These are phyloP conservation scores for Zelopaecilomyces penicillatus DNA, from an alignment of 2,329 filamentous ascomycete species.

Conservation along the genomic window DNA sequence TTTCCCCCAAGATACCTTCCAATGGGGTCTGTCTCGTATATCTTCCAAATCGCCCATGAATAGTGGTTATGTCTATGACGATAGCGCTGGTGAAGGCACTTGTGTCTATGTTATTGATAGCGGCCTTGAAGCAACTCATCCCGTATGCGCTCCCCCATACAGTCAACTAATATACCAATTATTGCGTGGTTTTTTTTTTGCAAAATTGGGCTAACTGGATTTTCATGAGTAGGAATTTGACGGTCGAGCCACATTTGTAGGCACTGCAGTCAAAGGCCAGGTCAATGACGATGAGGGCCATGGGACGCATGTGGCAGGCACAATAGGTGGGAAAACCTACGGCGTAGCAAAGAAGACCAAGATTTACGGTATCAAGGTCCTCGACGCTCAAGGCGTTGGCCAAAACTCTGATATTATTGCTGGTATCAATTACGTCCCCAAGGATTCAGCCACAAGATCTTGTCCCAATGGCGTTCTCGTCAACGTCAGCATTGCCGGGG, in stretches of 20 bases:
- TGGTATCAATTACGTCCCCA: constrained; percentile 49
- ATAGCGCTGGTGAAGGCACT: constrained; percentile 43
- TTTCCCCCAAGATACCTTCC: too few species aligned
- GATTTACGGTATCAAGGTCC: constrained; percentile 53
- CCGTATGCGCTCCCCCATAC: constrained; percentile 12
- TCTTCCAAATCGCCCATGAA: constrained; percentile 33
- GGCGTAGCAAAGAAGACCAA: constrained; percentile 52
- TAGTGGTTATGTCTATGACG: constrained; percentile 38
- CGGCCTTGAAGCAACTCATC: constrained; percentile 49
- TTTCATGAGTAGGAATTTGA: constrained; percentile 22
- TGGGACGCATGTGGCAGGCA: constrained; percentile 56
- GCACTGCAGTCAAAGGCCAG: constrained; percentile 29
- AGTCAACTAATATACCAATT: too few species aligned
- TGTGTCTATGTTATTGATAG: constrained; percentile 59
- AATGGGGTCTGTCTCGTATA: constrained; percentile 40
- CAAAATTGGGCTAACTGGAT: constrained; percentile 32
- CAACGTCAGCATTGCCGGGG: constrained; percentile 55
- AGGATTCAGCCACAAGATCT: constrained; percentile 38
- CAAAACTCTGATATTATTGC: constrained; percentile 38
- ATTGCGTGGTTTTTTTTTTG: constrained; percentile 36
- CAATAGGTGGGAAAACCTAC: constrained; percentile 50
- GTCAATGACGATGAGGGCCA: constrained; percentile 53
- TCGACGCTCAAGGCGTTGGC: constrained; percentile 35
- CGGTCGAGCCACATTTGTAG: constrained; percentile 32
- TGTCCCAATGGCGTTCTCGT: constrained; percentile 37